Percentiles rank a stretch among this genome's conserved stretches.
Conservation (phyloP, 345 rosid genomes). For the Noccaea bulbosa region DNA sequence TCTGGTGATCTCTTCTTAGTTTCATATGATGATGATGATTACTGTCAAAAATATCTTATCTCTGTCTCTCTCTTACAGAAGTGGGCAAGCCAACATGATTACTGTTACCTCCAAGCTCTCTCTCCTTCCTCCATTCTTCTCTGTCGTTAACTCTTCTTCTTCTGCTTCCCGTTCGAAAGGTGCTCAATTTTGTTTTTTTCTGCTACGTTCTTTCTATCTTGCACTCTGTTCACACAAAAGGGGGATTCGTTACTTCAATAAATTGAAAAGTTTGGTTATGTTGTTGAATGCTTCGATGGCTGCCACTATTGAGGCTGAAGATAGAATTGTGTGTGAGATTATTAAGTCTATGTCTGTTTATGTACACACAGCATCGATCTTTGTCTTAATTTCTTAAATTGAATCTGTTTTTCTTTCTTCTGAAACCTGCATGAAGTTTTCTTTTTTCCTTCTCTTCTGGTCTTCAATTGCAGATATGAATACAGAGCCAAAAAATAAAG, state of each 20-base stretch:
- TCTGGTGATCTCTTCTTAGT: slow-evolving; percentile 63
- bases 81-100: slow-evolving; percentile 40
- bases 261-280: background rate
- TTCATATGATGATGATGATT: slow-evolving; percentile 36
- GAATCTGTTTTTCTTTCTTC: background rate
- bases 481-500: slow-evolving; percentile 52
- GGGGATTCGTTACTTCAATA: background rate
- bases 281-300: background rate
- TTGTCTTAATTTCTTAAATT: background rate
- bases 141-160: slow-evolving; percentile 43
- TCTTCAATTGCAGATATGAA: slow-evolving; percentile 29
- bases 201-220: slow-evolving; percentile 6
- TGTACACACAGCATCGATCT: background rate
- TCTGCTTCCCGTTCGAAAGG: slow-evolving; percentile 58
- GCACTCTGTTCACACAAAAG: slow-evolving; percentile 6
- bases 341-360: background rate
- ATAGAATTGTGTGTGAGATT: slow-evolving; percentile 2
- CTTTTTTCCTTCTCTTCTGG: background rate
- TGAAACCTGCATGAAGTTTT: background rate
- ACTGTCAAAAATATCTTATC: slow-evolving; percentile 32
- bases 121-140: slow-evolving; percentile 38
- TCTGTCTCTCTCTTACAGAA: background rate
- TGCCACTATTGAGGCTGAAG: slow-evolving; percentile 30
- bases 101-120: slow-evolving; percentile 48
- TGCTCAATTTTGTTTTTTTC: slow-evolving; percentile 27